Percentiles rank a stretch among this genome's conserved stretches.
Conservation (phyloP, 2,329 filamentous ascomycete genomes). For the Talaromyces sp. region DNA sequence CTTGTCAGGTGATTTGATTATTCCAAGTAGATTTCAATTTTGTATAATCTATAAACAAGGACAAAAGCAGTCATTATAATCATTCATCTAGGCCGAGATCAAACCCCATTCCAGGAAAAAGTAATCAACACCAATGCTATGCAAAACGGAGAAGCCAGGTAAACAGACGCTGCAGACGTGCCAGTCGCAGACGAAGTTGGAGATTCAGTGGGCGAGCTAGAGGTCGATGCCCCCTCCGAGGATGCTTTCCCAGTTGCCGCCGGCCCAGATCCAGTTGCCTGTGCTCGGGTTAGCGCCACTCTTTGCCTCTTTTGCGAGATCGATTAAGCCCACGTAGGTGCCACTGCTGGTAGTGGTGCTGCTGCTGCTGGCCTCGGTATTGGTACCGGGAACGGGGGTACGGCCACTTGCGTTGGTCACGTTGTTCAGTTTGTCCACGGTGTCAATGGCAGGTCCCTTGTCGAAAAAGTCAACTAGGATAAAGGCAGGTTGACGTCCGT, state of each 20-base stretch:
- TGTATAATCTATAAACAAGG: not conserved
- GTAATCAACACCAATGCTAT: not conserved
- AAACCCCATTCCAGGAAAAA: constrained; percentile 3
- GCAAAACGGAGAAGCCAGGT: not conserved
- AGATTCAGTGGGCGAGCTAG: constrained; percentile 11
- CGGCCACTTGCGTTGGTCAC: constrained; percentile 45
- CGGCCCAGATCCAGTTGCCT: constrained; percentile 43
- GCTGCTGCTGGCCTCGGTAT: constrained; percentile 19
- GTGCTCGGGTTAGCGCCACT: constrained; percentile 33
- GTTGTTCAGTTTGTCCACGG: constrained; percentile 65
- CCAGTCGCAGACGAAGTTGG: not conserved
- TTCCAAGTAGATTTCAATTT: not conserved
- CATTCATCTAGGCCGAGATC: not conserved
- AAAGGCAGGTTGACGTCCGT: constrained; percentile 64
- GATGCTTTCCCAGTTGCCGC: constrained; percentile 37
- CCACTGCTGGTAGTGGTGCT: constrained; percentile 27
- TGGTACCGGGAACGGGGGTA: constrained; percentile 25
- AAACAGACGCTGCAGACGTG: constrained; percentile 1
- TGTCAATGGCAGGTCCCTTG: constrained; percentile 63
- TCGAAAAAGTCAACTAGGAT: constrained; percentile 78
- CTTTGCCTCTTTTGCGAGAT: constrained; percentile 33
- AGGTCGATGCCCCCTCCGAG: constrained; percentile 37
- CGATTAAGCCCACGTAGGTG: constrained; percentile 34
- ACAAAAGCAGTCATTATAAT: not conserved
- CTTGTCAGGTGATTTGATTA: not conserved